Evolutionary conservation across 2,329 filamentous ascomycete species (phyloP).

Genomic region (Cladosporium sp.): DNA sequence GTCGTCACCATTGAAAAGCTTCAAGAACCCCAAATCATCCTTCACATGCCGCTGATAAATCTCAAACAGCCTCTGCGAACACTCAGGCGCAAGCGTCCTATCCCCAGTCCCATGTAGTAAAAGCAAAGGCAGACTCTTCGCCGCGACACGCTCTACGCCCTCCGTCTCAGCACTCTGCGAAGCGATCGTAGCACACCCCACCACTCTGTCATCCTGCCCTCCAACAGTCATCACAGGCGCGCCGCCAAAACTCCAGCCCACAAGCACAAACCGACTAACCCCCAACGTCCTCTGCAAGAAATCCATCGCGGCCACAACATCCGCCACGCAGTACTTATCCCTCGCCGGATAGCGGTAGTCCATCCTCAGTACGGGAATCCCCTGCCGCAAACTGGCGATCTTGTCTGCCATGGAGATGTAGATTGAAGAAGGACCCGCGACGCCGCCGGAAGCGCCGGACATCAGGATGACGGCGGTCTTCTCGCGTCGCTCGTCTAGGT

Average conservation of each 20-base stretch:
- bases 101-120: slow-evolving; percentile 45
- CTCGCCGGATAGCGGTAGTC: slow-evolving; percentile 43
- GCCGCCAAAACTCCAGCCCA: slow-evolving; percentile 48
- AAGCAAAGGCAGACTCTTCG: slow-evolving; percentile 37
- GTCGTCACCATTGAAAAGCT: slow-evolving; percentile 45
- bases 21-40: slow-evolving; percentile 36
- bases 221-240: slow-evolving; percentile 44
- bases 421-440: slow-evolving; percentile 43
- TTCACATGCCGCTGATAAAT: slow-evolving; percentile 35
- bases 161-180: slow-evolving; percentile 42
- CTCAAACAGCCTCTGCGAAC: slow-evolving; percentile 40
- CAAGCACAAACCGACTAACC: slow-evolving; percentile 40
- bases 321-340: slow-evolving; percentile 39
- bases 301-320: slow-evolving; percentile 41
- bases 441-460: slow-evolving; percentile 42
- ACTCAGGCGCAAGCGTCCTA: slow-evolving; percentile 36
- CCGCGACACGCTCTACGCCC: slow-evolving; percentile 35
- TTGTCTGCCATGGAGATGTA: slow-evolving; percentile 47
- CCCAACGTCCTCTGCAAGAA: slow-evolving; percentile 37
- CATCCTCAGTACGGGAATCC: slow-evolving; percentile 43
- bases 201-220: slow-evolving; percentile 34
- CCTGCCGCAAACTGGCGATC: slow-evolving; percentile 39
- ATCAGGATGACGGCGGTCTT: slow-evolving; percentile 45
- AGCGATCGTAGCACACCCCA: slow-evolving; percentile 43
- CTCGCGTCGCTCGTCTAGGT: not conserved